Evolutionary conservation across 1,284 basidiomycete genomes (phyloP).

Genomic region (Tilletiopsis washingtonensis): DNA sequence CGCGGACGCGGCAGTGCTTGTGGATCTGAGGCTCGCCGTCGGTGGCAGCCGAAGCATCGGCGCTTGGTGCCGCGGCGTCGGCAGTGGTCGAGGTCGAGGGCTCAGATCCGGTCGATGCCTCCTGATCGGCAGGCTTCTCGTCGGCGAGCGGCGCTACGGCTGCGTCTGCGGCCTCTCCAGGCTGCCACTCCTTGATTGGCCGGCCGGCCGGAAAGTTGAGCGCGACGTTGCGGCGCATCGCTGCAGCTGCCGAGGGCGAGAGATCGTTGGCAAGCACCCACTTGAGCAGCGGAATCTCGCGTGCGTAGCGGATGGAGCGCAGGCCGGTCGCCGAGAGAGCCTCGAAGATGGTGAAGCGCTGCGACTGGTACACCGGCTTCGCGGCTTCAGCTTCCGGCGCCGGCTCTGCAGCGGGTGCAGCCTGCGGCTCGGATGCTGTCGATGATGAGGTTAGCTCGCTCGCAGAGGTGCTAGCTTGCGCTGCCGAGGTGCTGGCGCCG

Average conservation of each 20-base stretch:
- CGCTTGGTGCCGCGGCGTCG: neutral
- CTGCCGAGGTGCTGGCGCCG: no score
- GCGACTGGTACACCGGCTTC: constrained; percentile 49
- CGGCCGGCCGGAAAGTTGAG: constrained; percentile 67
- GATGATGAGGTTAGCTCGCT: neutral
- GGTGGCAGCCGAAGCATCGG: constrained; percentile 7
- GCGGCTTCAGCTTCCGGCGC: neutral
- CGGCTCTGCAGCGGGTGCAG: neutral
- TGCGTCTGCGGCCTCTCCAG: neutral
- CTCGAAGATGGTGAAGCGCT: constrained; percentile 78
- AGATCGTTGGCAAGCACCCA: constrained; percentile 90
- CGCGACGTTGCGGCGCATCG: constrained; percentile 81
- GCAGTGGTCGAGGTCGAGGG: neutral
- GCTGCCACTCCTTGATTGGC: constrained; percentile 28
- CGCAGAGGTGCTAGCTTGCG: no score
- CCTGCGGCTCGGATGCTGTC: neutral
- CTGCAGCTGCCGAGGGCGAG: constrained; percentile 70
- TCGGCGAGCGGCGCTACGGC: neutral
- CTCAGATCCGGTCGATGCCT: no score
- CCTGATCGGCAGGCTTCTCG: neutral
- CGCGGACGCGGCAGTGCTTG: constrained; percentile 39
- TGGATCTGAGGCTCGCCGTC: constrained; percentile 19
- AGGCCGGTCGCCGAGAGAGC: constrained; percentile 92
- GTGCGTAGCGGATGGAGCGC: constrained; percentile 91
- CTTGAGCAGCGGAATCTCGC: constrained; percentile 88